Evolutionary conservation across 495 filamentous ascomycete genomes (phyloP).

Genomic region (Talaromyces adpressus): DNA sequence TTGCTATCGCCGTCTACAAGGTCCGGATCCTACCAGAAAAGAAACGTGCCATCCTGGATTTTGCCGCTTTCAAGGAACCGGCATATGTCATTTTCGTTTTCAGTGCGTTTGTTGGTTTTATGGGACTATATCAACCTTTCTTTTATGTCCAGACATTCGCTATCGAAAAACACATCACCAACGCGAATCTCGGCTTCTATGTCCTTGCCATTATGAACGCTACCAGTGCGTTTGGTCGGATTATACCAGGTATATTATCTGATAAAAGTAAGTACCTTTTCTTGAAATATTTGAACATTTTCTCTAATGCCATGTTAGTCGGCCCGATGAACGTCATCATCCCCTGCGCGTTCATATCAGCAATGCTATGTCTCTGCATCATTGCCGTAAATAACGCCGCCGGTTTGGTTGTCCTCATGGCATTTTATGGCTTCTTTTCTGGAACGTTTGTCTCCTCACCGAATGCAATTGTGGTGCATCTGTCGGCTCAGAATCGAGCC

Average conservation of each 20-base stretch:
- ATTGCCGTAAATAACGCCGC: conserved; percentile 65
- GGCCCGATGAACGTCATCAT: conserved; percentile 27
- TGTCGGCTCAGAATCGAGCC: conserved; percentile 13
- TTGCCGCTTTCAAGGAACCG: conserved; percentile 4
- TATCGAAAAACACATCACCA: conserved; percentile 51
- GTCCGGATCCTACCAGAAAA: conserved; percentile 55
- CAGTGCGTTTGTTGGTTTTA: not conserved
- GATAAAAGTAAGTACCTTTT: conserved; percentile 26
- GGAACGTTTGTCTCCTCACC: conserved; percentile 25
- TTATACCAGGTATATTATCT: conserved; percentile 19
- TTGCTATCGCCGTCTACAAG: conserved; percentile 55
- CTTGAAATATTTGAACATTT: conserved; percentile 7
- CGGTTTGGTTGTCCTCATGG: conserved; percentile 36
- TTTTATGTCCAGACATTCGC: conserved; percentile 57
- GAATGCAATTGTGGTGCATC: conserved; percentile 17
- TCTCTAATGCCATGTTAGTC: conserved; percentile 47
- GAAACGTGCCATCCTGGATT: conserved; percentile 36
- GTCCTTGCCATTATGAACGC: conserved; percentile 68
- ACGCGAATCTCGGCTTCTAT: conserved; percentile 47
- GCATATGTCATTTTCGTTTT: conserved; percentile 1
- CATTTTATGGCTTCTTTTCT: conserved; percentile 25
- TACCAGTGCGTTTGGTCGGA: conserved; percentile 35
- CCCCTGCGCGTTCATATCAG: conserved; percentile 36
- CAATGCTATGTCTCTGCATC: conserved; percentile 51
- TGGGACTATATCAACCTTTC: conserved; percentile 58